Percentiles rank a stretch among this genome's conserved stretches.
These are phyloP conservation scores for Pontederia crassipes DNA, from an alignment of 176 grass and related monocot genomes.

Conservation along the genomic window DNA sequence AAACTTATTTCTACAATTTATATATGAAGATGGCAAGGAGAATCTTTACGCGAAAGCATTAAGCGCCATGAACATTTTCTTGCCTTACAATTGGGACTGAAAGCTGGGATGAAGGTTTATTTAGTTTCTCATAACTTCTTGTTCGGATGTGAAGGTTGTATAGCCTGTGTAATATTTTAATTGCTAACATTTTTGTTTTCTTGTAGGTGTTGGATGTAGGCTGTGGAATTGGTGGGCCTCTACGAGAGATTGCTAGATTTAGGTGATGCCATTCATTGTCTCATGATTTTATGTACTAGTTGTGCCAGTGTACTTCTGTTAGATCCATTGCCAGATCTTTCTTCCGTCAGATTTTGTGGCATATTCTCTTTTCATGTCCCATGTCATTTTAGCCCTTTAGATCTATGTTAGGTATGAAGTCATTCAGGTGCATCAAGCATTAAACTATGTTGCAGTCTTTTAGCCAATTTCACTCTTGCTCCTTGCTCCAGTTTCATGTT, in stretches of 20 bases:
- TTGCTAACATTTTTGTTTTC: background rate
- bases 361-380: too few species aligned
- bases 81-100: constrained; percentile 76
- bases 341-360: too few species aligned
- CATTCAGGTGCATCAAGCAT: too few species aligned
- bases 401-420: too few species aligned
- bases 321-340: background rate
- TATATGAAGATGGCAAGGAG: constrained; percentile 70
- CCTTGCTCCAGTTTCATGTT: too few species aligned
- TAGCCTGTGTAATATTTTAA: background rate
- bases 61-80: constrained; percentile 94
- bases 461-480: too few species aligned
- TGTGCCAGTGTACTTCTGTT: too few species aligned
- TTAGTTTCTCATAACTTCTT: background rate
- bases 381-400: too few species aligned
- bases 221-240: constrained; percentile 85
- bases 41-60: constrained; percentile 90
- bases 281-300: background rate
- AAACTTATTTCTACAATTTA: background rate
- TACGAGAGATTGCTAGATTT: constrained; percentile 97
- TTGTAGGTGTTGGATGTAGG: constrained; percentile 91
- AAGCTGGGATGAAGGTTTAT: constrained; percentile 82
- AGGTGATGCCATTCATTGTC: constrained; percentile 37
- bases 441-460: too few species aligned
- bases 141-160: background rate